These are phyloP conservation scores for Diaporthe vaccinii DNA, from an alignment of 2,329 filamentous ascomycete genomes.

Conservation along the genomic window DNA sequence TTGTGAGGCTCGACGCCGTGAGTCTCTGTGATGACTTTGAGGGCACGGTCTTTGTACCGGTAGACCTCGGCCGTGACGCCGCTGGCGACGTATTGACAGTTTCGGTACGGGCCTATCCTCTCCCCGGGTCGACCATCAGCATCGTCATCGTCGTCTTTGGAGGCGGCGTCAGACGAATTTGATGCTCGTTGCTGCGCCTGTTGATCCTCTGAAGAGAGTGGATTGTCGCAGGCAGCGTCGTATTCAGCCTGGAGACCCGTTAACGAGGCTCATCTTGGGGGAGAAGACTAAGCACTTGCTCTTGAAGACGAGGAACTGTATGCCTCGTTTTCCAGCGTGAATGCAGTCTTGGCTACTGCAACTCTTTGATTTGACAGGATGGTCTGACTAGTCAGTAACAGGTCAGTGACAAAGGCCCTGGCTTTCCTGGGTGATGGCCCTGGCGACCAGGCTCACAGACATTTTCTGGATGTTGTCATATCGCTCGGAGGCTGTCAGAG, in stretches of 20 bases:
- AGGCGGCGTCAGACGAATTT: constrained; percentile 6
- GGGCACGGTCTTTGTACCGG: constrained; percentile 73
- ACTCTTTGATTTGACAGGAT: constrained; percentile 42
- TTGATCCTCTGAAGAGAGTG: constrained; percentile 39
- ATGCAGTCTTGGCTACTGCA: constrained; percentile 61
- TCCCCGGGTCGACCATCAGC: constrained; percentile 51
- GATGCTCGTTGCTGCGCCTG: constrained; percentile 30
- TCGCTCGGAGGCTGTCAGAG: constrained; percentile 70
- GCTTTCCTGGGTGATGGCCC: too few species aligned
- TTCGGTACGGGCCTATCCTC: constrained; percentile 65
- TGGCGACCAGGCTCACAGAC: constrained; percentile 57
- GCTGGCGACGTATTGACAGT: constrained; percentile 68
- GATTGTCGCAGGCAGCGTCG: constrained; percentile 56
- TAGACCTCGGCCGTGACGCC: constrained; percentile 90
- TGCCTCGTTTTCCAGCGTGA: constrained; percentile 74
- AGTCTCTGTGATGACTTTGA: constrained; percentile 88
- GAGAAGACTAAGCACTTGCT: constrained; percentile 58
- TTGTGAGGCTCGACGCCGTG: constrained; percentile 85
- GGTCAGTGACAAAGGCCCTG: background rate
- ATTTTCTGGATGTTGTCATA: constrained; percentile 74
- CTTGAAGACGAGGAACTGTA: constrained; percentile 69
- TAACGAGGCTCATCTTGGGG: background rate
- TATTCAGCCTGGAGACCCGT: constrained; percentile 68
- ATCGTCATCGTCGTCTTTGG: constrained; percentile 21
- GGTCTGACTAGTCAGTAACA: constrained; percentile 41